Conservation (phyloP, 768 basidiomycete species). For the Cystofilobasidium macerans region DNA sequence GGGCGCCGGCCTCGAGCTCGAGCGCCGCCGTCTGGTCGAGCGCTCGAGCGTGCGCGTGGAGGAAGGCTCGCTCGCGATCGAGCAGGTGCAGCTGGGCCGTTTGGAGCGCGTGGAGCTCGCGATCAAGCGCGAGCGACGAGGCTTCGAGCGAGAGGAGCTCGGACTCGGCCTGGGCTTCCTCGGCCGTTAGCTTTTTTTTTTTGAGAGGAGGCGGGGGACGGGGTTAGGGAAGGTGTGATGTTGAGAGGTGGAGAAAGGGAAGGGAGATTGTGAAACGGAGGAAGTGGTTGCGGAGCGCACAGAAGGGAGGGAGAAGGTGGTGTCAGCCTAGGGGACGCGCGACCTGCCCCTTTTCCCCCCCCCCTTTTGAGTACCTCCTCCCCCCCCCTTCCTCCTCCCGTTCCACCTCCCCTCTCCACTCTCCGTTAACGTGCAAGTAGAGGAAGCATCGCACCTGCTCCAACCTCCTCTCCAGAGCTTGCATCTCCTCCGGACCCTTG, state of each 20-base stretch:
- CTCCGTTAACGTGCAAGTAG: no score
- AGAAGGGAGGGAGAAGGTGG: no score
- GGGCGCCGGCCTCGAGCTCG: not conserved
- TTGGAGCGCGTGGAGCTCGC: slow-evolving; percentile 5
- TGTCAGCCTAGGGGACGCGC: no score
- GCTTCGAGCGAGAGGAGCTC: slow-evolving; percentile 5
- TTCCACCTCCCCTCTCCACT: no score
- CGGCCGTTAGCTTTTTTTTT: not conserved
- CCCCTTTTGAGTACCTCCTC: no score
- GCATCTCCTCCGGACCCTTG: slow-evolving; percentile 47
- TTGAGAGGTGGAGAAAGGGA: no score
- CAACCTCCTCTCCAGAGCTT: slow-evolving; percentile 4
- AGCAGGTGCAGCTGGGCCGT: not conserved
- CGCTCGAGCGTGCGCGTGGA: slow-evolving; percentile 2
- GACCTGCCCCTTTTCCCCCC: no score
- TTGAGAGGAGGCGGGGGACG: no score
- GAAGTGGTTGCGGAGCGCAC: no score
- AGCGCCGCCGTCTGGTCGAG: not conserved
- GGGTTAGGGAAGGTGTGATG: not conserved
- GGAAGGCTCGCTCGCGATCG: slow-evolving; percentile 11
- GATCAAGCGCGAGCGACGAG: not conserved
- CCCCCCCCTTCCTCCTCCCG: no score
- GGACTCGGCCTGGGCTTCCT: not conserved
- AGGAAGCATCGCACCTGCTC: slow-evolving; percentile 18
- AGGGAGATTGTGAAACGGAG: no score